These are phyloP conservation scores for Cryphonectria carpinicola DNA, from an alignment of 2,329 filamentous ascomycete species.

Conservation along the genomic window DNA sequence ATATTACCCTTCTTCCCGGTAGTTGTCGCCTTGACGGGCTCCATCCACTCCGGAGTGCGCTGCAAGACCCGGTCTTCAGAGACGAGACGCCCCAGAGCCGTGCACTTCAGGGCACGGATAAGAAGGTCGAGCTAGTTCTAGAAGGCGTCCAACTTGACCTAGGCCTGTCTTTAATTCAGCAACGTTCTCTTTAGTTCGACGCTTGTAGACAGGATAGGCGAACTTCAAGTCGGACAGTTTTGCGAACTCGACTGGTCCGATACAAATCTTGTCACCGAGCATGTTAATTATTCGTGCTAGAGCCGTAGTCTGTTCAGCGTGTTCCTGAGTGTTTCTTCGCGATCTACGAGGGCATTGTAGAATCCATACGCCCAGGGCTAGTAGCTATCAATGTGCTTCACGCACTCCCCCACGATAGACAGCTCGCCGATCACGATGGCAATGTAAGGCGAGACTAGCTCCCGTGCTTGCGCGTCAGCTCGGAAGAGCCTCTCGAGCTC, in stretches of 20 bases:
- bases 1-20: too few species aligned
- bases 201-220: too few species aligned
- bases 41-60: constrained; percentile 54
- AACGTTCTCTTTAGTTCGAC: too few species aligned
- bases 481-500: too few species aligned
- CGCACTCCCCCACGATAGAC: constrained; percentile 49
- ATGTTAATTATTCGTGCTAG: too few species aligned
- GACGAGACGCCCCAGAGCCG: constrained; percentile 37
- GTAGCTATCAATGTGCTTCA: constrained; percentile 49
- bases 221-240: too few species aligned
- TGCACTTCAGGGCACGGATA: constrained; percentile 32
- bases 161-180: constrained; percentile 30
- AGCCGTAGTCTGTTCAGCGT: background rate
- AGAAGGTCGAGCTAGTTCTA: constrained; percentile 45
- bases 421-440: constrained; percentile 47
- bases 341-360: constrained; percentile 36
- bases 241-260: too few species aligned
- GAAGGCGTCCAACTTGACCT: constrained; percentile 51
- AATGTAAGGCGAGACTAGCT: constrained; percentile 41
- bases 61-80: constrained; percentile 43
- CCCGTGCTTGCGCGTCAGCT: too few species aligned
- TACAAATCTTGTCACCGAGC: too few species aligned
- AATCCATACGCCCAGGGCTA: constrained; percentile 53
- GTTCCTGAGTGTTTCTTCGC: constrained; percentile 36
- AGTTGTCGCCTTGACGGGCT: constrained; percentile 34